A percentile compares a stretch with the other conserved stretches of the same genome.
Evolutionary conservation across 768 basidiomycete species (phyloP).

Genomic region (Lactifluus hygrophoroides): DNA sequence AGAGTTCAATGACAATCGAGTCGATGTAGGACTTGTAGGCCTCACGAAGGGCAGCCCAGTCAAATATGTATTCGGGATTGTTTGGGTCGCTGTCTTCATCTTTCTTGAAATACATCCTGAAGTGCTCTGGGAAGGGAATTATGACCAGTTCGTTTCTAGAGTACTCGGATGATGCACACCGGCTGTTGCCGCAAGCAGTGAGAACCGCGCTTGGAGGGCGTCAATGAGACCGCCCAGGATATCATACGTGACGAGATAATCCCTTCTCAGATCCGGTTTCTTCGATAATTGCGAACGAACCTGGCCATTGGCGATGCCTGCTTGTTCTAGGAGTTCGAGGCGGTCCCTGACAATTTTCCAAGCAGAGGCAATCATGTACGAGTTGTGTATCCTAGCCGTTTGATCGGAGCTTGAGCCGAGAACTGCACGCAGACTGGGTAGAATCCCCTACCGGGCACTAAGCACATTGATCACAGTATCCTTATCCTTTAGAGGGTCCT

Average conservation of each 20-base stretch:
- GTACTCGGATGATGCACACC: constrained; percentile 37
- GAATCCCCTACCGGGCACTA: constrained; percentile 19
- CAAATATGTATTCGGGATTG: constrained; percentile 53
- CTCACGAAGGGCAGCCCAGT: constrained; percentile 50
- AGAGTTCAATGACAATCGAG: constrained; percentile 75
- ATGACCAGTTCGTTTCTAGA: constrained; percentile 5
- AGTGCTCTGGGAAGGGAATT: constrained; percentile 46
- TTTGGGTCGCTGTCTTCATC: constrained; percentile 31
- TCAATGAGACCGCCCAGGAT: constrained; percentile 52
- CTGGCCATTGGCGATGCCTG: constrained; percentile 45
- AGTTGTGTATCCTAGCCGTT: constrained; percentile 60
- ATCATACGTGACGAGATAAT: constrained; percentile 58
- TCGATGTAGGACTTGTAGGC: constrained; percentile 74
- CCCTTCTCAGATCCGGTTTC: constrained; percentile 41
- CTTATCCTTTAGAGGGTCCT: constrained; percentile 8
- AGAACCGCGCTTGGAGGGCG: constrained; percentile 55
- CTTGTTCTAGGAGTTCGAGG: constrained; percentile 45
- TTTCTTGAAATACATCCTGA: constrained; percentile 58
- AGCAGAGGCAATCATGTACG: constrained; percentile 72
- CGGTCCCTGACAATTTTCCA: constrained; percentile 67
- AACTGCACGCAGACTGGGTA: neutral
- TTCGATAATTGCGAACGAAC: constrained; percentile 46
- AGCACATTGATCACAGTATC: constrained; percentile 17
- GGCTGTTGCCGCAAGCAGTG: constrained; percentile 59
- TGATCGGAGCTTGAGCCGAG: constrained; percentile 3